Conservation (phyloP, 176 grass and related monocot genomes). For the Miscanthus lutarioriparius region DNA sequence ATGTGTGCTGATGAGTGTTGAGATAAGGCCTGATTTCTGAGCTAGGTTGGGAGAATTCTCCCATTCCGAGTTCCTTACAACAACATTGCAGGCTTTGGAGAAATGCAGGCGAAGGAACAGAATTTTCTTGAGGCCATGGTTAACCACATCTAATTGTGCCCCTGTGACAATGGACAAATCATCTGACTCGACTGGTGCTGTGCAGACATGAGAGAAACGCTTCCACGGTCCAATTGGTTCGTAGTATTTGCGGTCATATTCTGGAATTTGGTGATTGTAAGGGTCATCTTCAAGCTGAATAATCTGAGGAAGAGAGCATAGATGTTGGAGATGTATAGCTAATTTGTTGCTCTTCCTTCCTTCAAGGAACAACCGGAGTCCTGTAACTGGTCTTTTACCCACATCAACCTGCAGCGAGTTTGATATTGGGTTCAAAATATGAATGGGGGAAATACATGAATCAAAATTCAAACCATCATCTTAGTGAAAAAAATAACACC, state of each 20-base stretch:
- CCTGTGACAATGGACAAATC: constrained; percentile 74
- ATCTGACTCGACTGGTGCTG: constrained; percentile 78
- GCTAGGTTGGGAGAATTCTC: constrained; percentile 80
- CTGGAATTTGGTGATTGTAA: constrained; percentile 44
- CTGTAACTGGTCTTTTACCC: constrained; percentile 77
- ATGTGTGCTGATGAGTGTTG: constrained; percentile 91
- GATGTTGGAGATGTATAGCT: constrained; percentile 92
- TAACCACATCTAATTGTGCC: constrained; percentile 68
- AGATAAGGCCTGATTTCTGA: constrained; percentile 94
- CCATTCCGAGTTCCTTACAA: constrained; percentile 68
- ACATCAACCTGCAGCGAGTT: constrained; percentile 76
- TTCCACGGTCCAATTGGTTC: constrained; percentile 86
- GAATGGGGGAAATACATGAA: background rate
- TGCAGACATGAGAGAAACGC: constrained; percentile 89
- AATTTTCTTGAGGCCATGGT: constrained; percentile 83
- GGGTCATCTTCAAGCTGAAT: constrained; percentile 68
- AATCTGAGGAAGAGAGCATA: constrained; percentile 88
- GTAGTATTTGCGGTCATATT: constrained; percentile 71
- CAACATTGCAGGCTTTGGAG: constrained; percentile 55
- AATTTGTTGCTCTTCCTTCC: constrained; percentile 92
- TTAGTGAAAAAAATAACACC: background rate
- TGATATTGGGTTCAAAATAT: background rate
- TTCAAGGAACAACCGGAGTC: constrained; percentile 83
- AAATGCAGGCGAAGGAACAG: constrained; percentile 83
- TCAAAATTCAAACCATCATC: background rate